phyloP scores from a whole-genome alignment of 108 stramenopile species.

The Stephanodiscus triporus region DNA sequence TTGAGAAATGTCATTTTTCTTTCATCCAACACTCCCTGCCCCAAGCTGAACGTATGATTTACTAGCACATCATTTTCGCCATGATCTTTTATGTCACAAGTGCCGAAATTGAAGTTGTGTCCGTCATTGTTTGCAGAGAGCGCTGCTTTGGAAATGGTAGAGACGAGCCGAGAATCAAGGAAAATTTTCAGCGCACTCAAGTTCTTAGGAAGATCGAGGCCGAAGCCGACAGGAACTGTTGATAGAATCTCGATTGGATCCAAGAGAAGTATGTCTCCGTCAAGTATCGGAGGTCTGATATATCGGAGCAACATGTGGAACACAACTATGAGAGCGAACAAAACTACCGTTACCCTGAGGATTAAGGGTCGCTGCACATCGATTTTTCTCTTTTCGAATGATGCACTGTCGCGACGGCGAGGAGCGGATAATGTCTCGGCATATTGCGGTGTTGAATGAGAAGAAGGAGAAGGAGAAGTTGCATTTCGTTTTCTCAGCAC shows the following conservation, averaged over 20 bases:
- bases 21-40: neutral
- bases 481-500: neutral
- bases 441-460: neutral
- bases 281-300: neutral
- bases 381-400: neutral
- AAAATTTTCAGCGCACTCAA: neutral
- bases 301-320: neutral
- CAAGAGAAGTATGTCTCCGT: slow-evolving; percentile 1
- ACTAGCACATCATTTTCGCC: slow-evolving; percentile 2
- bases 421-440: neutral
- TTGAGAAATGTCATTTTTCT: neutral
- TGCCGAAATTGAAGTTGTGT: slow-evolving; percentile 2
- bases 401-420: neutral
- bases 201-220: neutral
- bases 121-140: neutral
- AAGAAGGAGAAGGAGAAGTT: neutral
- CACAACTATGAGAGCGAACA: neutral
- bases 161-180: neutral
- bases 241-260: slow-evolving; percentile 6
- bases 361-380: neutral
- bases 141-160: neutral
- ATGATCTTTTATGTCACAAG: slow-evolving; percentile 13
- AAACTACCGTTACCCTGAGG: neutral
- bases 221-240: slow-evolving; percentile 5
- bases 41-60: slow-evolving; percentile 2